These are phyloP conservation scores for Aureobasidium musti DNA, from an alignment of 2,329 filamentous ascomycete species.

Conservation along the genomic window DNA sequence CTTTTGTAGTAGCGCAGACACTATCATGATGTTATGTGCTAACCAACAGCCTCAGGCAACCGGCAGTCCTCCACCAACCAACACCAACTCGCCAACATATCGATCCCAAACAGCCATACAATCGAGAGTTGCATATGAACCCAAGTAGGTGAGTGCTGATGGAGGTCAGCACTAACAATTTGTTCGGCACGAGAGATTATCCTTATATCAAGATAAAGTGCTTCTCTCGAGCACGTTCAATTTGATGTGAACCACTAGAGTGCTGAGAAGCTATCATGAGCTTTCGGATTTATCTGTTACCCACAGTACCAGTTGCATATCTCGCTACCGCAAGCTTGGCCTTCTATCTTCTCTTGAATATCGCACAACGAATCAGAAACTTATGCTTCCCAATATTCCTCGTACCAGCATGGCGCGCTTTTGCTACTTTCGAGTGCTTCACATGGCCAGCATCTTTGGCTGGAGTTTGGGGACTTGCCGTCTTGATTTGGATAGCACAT, in stretches of 20 bases:
- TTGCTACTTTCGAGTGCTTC: neutral
- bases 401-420: constrained; percentile 3
- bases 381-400: constrained; percentile 1
- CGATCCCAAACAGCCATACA: neutral
- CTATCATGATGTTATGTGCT: neutral
- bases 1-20: neutral
- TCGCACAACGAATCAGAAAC: neutral
- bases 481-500: constrained; percentile 7
- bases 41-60: neutral
- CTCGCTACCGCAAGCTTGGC: neutral
- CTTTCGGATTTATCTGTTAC: neutral
- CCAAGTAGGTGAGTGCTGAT: neutral
- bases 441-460: neutral
- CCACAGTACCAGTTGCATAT: neutral
- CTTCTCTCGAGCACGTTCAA: neutral
- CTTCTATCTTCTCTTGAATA: constrained; percentile 6
- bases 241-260: neutral
- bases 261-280: neutral
- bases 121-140: neutral
- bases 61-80: neutral
- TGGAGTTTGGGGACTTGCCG: constrained; percentile 1
- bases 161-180: neutral
- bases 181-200: neutral
- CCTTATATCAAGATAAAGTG: neutral
- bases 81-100: constrained; percentile 10